Evolutionary conservation across 768 basidiomycete species (phyloP).

Genomic region (Gloeopeniophorella convolvens): DNA sequence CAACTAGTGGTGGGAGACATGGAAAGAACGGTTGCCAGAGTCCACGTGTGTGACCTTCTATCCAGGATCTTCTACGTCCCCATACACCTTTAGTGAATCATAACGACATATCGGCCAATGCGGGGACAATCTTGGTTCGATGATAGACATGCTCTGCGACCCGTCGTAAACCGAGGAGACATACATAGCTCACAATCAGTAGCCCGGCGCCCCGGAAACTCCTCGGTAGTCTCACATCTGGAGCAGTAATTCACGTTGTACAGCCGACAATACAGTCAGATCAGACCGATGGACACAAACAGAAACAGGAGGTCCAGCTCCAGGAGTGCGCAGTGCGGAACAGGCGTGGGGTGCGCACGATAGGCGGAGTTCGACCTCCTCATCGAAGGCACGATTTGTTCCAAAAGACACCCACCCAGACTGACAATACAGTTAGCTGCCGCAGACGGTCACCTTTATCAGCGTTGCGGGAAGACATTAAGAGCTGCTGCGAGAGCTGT

Average conservation of each 20-base stretch:
- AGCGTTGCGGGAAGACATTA: conserved; percentile 38
- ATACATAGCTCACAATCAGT: conserved; percentile 1
- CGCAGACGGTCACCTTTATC: conserved; percentile 40
- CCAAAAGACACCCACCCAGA: conserved; percentile 40
- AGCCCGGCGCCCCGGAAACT: neutral
- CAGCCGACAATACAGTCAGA: conserved; percentile 4
- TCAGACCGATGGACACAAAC: neutral
- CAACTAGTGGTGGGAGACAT: too few species aligned
- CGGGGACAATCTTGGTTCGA: too few species aligned
- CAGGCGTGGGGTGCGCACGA: conserved; percentile 35
- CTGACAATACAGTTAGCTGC: conserved; percentile 43
- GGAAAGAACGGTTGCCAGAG: too few species aligned
- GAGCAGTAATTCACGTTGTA: conserved; percentile 1
- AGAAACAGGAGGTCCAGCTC: conserved; percentile 32
- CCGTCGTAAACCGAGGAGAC: too few species aligned
- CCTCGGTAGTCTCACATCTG: neutral
- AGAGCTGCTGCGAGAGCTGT: conserved; percentile 35
- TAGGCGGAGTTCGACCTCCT: conserved; percentile 39
- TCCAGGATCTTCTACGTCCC: too few species aligned
- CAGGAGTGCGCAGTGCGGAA: conserved; percentile 36
- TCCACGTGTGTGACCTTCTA: too few species aligned
- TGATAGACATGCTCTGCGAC: too few species aligned
- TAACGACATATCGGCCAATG: too few species aligned
- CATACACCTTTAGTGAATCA: too few species aligned
- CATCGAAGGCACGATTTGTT: conserved; percentile 35